A percentile compares a stretch with the other conserved stretches of the same genome.
Conservation (phyloP, 2,329 filamentous ascomycete species). For the Daldinia sp. region DNA sequence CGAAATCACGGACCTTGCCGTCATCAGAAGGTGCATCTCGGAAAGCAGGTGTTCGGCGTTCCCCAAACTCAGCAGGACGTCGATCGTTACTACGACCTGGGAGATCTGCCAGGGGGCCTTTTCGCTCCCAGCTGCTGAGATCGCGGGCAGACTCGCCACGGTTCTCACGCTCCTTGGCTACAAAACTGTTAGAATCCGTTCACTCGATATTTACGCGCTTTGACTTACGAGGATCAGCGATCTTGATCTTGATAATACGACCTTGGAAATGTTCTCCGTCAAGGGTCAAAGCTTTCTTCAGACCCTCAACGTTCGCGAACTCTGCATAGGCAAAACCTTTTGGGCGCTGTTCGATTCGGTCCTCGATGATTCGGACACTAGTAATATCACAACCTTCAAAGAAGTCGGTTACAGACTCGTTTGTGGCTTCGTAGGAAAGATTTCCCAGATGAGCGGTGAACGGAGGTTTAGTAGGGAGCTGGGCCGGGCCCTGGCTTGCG, state of each 20-base stretch:
- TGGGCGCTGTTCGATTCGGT: constrained; percentile 90
- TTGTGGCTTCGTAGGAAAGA: constrained; percentile 91
- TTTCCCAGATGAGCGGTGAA: constrained; percentile 97
- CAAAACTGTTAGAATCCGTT: constrained; percentile 48
- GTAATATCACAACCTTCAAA: constrained; percentile 86
- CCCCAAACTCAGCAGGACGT: constrained; percentile 62
- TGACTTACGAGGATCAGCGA: constrained; percentile 94
- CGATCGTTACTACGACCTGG: constrained; percentile 55
- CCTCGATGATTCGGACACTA: constrained; percentile 95
- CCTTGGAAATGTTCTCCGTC: constrained; percentile 86
- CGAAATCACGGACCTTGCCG: constrained; percentile 80
- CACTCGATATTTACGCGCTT: constrained; percentile 10
- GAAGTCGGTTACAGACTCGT: constrained; percentile 83
- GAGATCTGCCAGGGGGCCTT: constrained; percentile 83
- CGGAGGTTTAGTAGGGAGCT: constrained; percentile 87
- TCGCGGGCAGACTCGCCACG: constrained; percentile 75
- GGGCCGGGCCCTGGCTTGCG: constrained; percentile 55
- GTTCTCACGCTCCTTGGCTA: constrained; percentile 82
- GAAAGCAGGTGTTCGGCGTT: constrained; percentile 68
- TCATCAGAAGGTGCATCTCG: constrained; percentile 76
- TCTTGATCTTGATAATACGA: constrained; percentile 89
- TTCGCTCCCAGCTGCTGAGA: constrained; percentile 89
- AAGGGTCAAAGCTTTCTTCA: constrained; percentile 88
- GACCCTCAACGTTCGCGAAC: constrained; percentile 84
- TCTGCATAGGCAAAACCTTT: constrained; percentile 99